Evolutionary conservation across 2,329 filamentous ascomycete species (phyloP).

Genomic region (Daldinia sp.): DNA sequence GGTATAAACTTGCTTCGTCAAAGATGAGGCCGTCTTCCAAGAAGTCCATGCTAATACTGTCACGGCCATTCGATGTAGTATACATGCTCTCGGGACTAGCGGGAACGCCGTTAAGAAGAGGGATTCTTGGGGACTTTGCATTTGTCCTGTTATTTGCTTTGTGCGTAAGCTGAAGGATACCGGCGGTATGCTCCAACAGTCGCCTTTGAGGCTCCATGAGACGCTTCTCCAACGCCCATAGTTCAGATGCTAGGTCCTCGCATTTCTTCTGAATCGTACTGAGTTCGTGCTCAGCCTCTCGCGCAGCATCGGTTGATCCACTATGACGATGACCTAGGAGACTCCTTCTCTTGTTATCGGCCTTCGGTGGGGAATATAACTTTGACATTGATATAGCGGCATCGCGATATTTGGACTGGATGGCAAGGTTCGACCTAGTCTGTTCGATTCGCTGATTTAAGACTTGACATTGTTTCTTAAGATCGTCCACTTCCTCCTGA

Average conservation of each 20-base stretch:
- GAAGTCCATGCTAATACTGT: constrained; percentile 69
- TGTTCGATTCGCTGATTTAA: constrained; percentile 83
- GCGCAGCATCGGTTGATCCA: constrained; percentile 61
- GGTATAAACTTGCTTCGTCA: constrained; percentile 81
- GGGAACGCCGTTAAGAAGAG: constrained; percentile 69
- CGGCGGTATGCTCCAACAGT: constrained; percentile 90
- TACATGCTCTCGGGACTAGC: constrained; percentile 83
- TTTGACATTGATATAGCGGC: constrained; percentile 88
- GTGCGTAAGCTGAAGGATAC: constrained; percentile 91
- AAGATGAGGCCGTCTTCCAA: constrained; percentile 72
- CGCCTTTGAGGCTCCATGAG: constrained; percentile 79
- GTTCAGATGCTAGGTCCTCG: constrained; percentile 83
- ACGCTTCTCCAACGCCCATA: constrained; percentile 83
- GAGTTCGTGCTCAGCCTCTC: constrained; percentile 79
- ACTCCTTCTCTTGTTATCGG: constrained; percentile 62
- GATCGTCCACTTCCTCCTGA: constrained; percentile 87
- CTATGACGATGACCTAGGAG: constrained; percentile 64
- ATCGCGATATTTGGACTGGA: constrained; percentile 95
- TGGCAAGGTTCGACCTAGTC: constrained; percentile 82
- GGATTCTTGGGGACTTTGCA: constrained; percentile 55
- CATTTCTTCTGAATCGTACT: constrained; percentile 81
- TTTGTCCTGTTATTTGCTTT: constrained; percentile 72
- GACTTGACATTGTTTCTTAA: constrained; percentile 87
- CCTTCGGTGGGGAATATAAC: constrained; percentile 74
- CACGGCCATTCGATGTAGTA: constrained; percentile 72